Conservation (phyloP, 305 asterid species). For the Lippia alba region DNA sequence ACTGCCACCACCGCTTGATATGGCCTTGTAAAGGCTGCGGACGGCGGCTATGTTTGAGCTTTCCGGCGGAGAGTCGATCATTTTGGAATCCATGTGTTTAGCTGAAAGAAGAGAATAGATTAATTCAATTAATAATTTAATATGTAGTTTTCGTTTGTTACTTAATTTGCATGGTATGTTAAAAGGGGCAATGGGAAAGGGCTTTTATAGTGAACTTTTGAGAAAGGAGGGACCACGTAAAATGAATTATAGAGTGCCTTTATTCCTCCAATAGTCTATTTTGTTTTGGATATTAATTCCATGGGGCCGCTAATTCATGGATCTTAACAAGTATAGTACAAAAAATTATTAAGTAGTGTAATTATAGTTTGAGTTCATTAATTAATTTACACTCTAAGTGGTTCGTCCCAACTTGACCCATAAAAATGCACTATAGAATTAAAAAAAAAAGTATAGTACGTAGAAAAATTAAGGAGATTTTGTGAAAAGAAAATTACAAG, state of each 20-base stretch:
- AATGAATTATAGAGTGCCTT: slow-evolving; percentile 3
- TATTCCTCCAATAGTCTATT: background rate
- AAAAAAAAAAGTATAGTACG: too few relatives aligned
- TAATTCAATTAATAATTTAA: too few relatives aligned
- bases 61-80: slow-evolving; percentile 29
- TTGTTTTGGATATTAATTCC: background rate
- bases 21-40: slow-evolving; percentile 55
- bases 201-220: slow-evolving; percentile 23
- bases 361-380: too few relatives aligned
- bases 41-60: slow-evolving; percentile 50
- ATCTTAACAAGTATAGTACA: too few relatives aligned
- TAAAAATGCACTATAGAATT: too few relatives aligned
- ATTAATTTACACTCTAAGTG: too few relatives aligned
- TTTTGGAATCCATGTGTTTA: slow-evolving; percentile 32
- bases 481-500: too few relatives aligned
- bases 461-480: too few relatives aligned
- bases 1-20: slow-evolving; percentile 24
- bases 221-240: slow-evolving; percentile 11
- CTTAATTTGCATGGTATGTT: slow-evolving; percentile 19
- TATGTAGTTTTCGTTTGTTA: too few relatives aligned
- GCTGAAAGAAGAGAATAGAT: background rate
- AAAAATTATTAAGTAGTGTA: too few relatives aligned
- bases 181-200: background rate
- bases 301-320: too few relatives aligned
- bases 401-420: too few relatives aligned